phyloP scores from a whole-genome alignment of 208 protist genomes.

The Leptomonas pyrrhocoris region DNA sequence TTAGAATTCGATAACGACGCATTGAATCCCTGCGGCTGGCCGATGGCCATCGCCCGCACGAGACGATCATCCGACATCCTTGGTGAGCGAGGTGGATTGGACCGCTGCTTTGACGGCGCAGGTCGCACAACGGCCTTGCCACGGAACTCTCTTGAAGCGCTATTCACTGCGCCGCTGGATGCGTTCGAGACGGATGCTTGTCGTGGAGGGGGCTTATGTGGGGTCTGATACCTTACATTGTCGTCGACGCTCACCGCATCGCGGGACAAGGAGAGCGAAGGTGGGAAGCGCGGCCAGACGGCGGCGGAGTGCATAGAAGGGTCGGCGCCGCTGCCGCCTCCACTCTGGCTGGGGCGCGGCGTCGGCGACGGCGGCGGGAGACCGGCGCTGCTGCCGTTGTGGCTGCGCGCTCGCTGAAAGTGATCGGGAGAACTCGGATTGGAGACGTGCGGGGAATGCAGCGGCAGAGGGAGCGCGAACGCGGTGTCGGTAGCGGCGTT shows the following conservation, averaged over 20 bases:
- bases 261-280: neutral
- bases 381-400: neutral
- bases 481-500: neutral
- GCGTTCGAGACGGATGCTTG: neutral
- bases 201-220: neutral
- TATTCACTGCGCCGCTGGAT: neutral
- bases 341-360: neutral
- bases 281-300: neutral
- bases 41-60: slow-evolving; percentile 12
- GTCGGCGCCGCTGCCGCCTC: neutral
- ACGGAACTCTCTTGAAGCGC: neutral
- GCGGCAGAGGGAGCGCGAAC: neutral
- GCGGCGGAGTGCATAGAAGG: neutral
- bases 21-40: neutral
- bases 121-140: neutral
- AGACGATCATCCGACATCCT: slow-evolving; percentile 14
- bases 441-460: neutral
- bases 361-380: slow-evolving; percentile 6
- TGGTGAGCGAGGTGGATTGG: neutral
- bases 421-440: neutral
- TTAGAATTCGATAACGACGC: neutral
- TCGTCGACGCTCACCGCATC: neutral
- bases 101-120: slow-evolving; percentile 1
- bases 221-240: neutral
- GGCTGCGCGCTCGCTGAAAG: neutral